phyloP scores from a whole-genome alignment of 441 rosid genomes.

The Euphorbia corollata region DNA sequence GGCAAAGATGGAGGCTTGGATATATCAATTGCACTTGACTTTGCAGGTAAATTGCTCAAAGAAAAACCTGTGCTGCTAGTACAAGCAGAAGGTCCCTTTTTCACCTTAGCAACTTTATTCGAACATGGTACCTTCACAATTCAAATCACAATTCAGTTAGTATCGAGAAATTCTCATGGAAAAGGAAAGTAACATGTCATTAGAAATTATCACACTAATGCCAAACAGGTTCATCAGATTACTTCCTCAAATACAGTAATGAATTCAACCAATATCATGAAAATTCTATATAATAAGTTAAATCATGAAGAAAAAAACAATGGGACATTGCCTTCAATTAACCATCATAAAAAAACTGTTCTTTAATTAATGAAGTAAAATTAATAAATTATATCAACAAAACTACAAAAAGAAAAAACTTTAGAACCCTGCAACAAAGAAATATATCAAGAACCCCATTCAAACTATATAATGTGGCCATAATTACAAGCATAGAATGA shows the following conservation, averaged over 20 bases:
- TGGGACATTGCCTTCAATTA: background rate
- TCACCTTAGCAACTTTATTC: conserved; percentile 37
- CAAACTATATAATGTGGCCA: background rate
- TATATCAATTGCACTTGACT: conserved; percentile 27
- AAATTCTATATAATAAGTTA: background rate
- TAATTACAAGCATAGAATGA: background rate
- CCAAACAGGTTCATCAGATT: background rate
- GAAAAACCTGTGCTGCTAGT: conserved; percentile 21
- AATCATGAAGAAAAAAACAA: background rate
- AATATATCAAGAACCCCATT: background rate
- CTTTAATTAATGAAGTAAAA: background rate
- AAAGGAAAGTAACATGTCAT: background rate
- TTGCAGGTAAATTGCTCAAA: conserved; percentile 24
- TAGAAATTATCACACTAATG: background rate
- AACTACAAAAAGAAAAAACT: background rate
- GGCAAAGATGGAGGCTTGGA: conserved; percentile 32
- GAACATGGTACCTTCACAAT: conserved; percentile 44
- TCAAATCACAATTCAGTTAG: conserved; percentile 11
- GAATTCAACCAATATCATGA: background rate
- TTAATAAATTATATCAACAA: background rate
- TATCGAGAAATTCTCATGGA: background rate
- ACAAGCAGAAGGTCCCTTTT: conserved; percentile 6
- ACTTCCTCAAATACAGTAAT: background rate
- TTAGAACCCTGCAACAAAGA: background rate
- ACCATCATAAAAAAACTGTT: background rate